Conservation (phyloP, 2,329 filamentous ascomycete species). For the Calonectria pauciramosa region DNA sequence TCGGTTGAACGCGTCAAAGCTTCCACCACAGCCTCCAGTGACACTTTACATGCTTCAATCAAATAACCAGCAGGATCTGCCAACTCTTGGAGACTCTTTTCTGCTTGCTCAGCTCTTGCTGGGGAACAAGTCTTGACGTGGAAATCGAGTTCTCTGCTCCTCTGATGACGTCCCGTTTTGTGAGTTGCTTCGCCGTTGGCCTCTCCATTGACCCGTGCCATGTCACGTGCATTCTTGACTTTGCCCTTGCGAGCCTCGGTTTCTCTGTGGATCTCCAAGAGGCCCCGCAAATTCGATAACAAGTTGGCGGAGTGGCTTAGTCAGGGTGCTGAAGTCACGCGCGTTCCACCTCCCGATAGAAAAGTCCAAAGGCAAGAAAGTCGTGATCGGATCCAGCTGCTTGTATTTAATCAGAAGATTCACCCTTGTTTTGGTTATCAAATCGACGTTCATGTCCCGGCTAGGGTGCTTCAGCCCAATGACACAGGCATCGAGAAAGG, state of each 20-base stretch:
- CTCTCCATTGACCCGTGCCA: not conserved
- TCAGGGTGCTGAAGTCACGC: conserved; percentile 6
- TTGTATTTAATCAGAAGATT: conserved; percentile 14
- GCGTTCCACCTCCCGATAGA: conserved; percentile 20
- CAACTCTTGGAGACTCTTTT: conserved; percentile 16
- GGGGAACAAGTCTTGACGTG: conserved; percentile 6
- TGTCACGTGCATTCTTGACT: not conserved
- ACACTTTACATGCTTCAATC: conserved; percentile 16
- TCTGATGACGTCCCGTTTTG: conserved; percentile 20
- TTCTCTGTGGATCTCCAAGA: conserved; percentile 22
- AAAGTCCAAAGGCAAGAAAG: conserved; percentile 24
- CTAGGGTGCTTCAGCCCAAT: conserved; percentile 16
- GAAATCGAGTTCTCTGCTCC: conserved; percentile 17
- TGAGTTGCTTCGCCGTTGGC: not conserved
- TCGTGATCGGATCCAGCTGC: conserved; percentile 7
- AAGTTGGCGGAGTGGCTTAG: not conserved
- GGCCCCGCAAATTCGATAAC: conserved; percentile 17
- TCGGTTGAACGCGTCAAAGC: not conserved
- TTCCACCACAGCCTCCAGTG: conserved; percentile 10
- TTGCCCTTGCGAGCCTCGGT: conserved; percentile 8
- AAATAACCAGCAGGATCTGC: conserved; percentile 4
- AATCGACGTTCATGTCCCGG: conserved; percentile 7
- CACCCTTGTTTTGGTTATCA: not conserved
- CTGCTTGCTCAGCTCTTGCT: not conserved
- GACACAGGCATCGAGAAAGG: conserved; percentile 14